Conservation (phyloP, 768 basidiomycete genomes). For the Suillus paluster region DNA sequence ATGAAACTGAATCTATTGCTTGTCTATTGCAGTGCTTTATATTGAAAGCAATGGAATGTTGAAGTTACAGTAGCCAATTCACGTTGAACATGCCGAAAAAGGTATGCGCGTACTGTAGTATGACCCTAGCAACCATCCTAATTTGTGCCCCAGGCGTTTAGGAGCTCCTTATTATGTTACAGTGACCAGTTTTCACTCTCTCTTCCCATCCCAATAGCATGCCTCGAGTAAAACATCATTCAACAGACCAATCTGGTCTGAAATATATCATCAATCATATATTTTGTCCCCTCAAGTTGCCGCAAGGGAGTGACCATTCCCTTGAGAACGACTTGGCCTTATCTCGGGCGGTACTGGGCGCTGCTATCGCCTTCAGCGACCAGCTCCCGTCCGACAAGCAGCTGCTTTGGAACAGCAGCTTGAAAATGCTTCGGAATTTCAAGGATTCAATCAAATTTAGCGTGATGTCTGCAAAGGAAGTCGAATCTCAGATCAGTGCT, state of each 20-base stretch:
- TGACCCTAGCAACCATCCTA: no score
- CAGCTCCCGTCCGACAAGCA: conserved; percentile 12
- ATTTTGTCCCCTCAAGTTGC: conserved; percentile 47
- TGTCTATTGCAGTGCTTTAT: no score
- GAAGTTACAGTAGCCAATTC: no score
- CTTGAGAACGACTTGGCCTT: conserved; percentile 31
- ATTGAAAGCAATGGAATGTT: no score
- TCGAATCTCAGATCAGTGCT: conserved; percentile 21
- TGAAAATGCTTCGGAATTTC: conserved; percentile 36
- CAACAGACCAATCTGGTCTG: background rate
- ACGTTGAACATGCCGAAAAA: no score
- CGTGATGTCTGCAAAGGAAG: conserved; percentile 14
- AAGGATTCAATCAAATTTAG: conserved; percentile 6
- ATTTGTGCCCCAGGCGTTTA: background rate
- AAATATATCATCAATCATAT: conserved; percentile 46
- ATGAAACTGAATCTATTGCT: no score
- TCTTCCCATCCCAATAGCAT: background rate
- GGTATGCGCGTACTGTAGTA: no score
- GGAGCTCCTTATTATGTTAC: background rate
- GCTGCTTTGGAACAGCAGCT: conserved; percentile 35
- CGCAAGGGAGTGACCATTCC: conserved; percentile 38
- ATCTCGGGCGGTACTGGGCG: conserved; percentile 20
- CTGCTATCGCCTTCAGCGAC: conserved; percentile 22
- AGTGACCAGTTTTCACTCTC: background rate
- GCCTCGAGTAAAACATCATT: background rate